Evolutionary conservation across 1,139 yeast species (phyloP).

Genomic region (Kurtzmaniella quercitrusa): DNA sequence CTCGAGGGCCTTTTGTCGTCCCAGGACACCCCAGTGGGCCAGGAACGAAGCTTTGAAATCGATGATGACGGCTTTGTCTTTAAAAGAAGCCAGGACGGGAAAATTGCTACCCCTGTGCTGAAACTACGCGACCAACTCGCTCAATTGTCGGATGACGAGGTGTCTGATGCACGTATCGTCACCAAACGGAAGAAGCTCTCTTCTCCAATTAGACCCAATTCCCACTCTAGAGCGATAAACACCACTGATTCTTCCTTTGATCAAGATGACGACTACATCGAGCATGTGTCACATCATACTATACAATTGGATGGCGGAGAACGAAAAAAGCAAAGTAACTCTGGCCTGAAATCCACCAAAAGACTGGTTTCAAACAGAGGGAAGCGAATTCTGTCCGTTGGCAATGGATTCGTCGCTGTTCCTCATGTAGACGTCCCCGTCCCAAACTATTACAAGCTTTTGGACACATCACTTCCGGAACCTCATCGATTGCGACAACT

Average conservation of each 20-base stretch:
- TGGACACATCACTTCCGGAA: constrained; percentile 61
- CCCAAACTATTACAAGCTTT: constrained; percentile 55
- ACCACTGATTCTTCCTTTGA: constrained; percentile 3
- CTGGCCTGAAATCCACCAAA: constrained; percentile 10
- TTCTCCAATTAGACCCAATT: neutral
- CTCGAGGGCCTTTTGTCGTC: constrained; percentile 23
- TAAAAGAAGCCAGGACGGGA: constrained; percentile 25
- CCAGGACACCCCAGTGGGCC: constrained; percentile 7
- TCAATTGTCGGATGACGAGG: constrained; percentile 14
- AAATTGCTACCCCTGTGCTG: constrained; percentile 24
- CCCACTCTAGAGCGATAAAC: neutral
- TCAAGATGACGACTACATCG: constrained; percentile 23
- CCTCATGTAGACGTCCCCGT: constrained; percentile 64
- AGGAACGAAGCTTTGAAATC: constrained; percentile 1
- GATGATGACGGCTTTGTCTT: constrained; percentile 47
- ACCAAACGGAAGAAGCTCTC: neutral
- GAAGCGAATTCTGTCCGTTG: constrained; percentile 68
- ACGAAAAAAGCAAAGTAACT: neutral
- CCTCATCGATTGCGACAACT: constrained; percentile 72
- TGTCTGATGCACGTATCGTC: constrained; percentile 4
- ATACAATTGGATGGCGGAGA: constrained; percentile 4
- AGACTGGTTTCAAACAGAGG: constrained; percentile 61
- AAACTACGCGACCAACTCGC: constrained; percentile 22
- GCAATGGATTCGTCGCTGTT: constrained; percentile 65
- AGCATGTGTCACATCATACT: constrained; percentile 29